A percentile compares a stretch with the other conserved stretches of the same genome.
phyloP scores from a whole-genome alignment of 1,284 basidiomycete species.

The Peniophora sp. region DNA sequence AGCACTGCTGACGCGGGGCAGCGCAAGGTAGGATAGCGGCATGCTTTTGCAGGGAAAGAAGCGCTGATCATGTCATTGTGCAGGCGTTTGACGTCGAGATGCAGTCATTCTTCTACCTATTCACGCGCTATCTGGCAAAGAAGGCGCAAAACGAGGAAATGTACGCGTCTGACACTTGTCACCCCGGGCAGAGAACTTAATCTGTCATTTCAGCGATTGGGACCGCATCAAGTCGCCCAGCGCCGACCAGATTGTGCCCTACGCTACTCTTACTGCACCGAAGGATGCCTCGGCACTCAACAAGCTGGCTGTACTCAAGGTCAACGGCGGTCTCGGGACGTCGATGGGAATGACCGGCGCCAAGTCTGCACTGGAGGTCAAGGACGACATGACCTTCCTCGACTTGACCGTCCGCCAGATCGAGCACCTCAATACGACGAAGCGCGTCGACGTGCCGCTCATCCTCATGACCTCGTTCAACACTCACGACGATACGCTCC shows the following conservation, averaged over 20 bases:
- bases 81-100: constrained; percentile 97
- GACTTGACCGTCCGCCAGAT: constrained; percentile 95
- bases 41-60: too few species aligned
- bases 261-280: constrained; percentile 62
- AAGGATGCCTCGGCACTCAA: constrained; percentile 69
- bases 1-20: constrained; percentile 70
- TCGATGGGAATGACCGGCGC: constrained; percentile 97
- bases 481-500: constrained; percentile 93
- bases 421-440: constrained; percentile 72
- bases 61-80: too few species aligned
- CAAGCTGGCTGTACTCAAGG: constrained; percentile 98
- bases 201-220: constrained; percentile 67
- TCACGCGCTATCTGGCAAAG: constrained; percentile 95
- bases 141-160: constrained; percentile 93
- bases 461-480: constrained; percentile 99
- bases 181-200: constrained; percentile 2
- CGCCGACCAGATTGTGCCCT: constrained; percentile 88
- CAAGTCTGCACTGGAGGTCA: constrained; percentile 84
- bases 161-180: constrained; percentile 43
- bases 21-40: constrained; percentile 60
- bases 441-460: constrained; percentile 79
- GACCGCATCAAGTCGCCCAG: constrained; percentile 95
- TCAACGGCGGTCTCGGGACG: constrained; percentile 98
- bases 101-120: constrained; percentile 98
- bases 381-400: constrained; percentile 97